Evolutionary conservation across 805 yeast species (phyloP).

Genomic region (Ogataea populi-albae): DNA sequence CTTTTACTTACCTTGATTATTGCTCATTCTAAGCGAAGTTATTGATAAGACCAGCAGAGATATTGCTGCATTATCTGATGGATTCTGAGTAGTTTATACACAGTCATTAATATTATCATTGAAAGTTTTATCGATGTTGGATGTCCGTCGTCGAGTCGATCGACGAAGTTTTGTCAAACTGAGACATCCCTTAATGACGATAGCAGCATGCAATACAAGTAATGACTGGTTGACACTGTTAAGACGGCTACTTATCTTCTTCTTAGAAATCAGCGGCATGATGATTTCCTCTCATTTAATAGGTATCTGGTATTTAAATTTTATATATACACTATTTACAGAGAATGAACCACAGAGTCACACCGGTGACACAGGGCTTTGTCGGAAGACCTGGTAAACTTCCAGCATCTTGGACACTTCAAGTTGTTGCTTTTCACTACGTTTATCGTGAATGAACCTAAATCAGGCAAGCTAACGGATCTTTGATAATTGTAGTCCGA

Average conservation of each 20-base stretch:
- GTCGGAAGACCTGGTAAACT: slow-evolving; percentile 51
- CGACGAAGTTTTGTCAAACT: slow-evolving; percentile 5
- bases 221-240: too few species aligned
- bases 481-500: slow-evolving; percentile 28
- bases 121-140: slow-evolving; percentile 1
- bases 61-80: too few species aligned
- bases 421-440: slow-evolving; percentile 38
- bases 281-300: too few species aligned
- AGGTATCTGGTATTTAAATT: too few species aligned
- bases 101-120: too few species aligned
- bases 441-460: slow-evolving; percentile 28
- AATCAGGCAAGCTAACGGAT: slow-evolving; percentile 30
- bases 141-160: slow-evolving; percentile 2
- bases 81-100: too few species aligned
- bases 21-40: too few species aligned
- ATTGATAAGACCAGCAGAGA: too few species aligned
- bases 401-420: slow-evolving; percentile 97
- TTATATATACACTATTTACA: slow-evolving; percentile 8
- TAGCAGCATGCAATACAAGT: too few species aligned
- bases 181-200: too few species aligned
- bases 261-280: too few species aligned
- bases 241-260: too few species aligned
- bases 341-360: slow-evolving; percentile 33
- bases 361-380: slow-evolving; percentile 69
- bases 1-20: slow-evolving; percentile 12